Conservation (phyloP, 192 early-diverging fungal species). For the Fimicolochytrium jonesii region DNA sequence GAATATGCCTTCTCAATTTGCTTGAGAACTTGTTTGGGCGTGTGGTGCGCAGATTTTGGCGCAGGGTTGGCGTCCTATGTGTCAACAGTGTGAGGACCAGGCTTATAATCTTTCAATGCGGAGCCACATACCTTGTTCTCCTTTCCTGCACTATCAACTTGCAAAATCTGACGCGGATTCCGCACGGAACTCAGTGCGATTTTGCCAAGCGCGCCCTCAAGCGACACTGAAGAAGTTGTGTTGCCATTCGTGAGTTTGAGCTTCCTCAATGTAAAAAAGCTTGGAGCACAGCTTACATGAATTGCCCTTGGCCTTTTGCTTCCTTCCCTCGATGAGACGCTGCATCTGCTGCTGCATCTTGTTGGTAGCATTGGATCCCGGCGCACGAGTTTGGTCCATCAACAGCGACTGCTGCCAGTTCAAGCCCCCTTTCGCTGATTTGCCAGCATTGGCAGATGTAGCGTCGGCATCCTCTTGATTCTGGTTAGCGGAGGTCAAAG, state of each 20-base stretch:
- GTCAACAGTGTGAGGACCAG: too few species aligned
- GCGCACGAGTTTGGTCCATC: conserved; percentile 24
- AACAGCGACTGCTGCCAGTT: conserved; percentile 51
- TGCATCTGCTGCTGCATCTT: conserved; percentile 94
- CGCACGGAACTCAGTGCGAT: conserved; percentile 84
- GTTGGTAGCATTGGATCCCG: conserved; percentile 23
- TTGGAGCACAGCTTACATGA: conserved; percentile 65
- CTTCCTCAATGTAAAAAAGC: too few species aligned
- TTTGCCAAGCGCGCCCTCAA: conserved; percentile 94
- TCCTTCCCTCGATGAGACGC: conserved; percentile 90
- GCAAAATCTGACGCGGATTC: conserved; percentile 86
- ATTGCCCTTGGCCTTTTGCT: conserved; percentile 79
- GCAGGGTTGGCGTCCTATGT: too few species aligned
- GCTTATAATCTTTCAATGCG: too few species aligned
- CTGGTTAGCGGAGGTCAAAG: conserved; percentile 12
- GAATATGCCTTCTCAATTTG: conserved; percentile 76
- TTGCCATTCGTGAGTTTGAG: neutral
- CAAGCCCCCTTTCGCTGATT: conserved; percentile 3
- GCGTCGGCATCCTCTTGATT: conserved; percentile 6
- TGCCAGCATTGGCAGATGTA: neutral
- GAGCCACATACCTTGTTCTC: conserved; percentile 10
- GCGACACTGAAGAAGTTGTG: conserved; percentile 50
- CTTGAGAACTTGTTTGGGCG: conserved; percentile 30
- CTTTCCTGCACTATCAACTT: conserved; percentile 49
- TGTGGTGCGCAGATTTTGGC: conserved; percentile 19